Conservation (phyloP, 2,329 filamentous ascomycete genomes). For the Pseudogymnoascus sp. region DNA sequence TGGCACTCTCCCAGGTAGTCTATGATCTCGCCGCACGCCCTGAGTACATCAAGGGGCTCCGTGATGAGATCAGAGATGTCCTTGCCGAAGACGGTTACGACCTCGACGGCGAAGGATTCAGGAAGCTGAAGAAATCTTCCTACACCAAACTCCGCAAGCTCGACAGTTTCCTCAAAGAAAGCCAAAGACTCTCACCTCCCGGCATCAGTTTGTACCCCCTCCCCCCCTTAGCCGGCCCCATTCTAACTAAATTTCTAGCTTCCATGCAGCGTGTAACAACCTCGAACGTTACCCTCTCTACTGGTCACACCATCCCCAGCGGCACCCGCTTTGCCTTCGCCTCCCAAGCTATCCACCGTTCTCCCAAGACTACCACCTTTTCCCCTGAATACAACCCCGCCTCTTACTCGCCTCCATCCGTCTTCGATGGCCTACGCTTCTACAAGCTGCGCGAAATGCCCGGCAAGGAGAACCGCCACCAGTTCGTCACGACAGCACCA, state of each 20-base stretch:
- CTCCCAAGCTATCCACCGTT: constrained; percentile 25
- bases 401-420: constrained; percentile 11
- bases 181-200: constrained; percentile 31
- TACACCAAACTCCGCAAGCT: constrained; percentile 28
- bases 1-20: constrained; percentile 41
- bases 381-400: constrained; percentile 24
- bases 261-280: constrained; percentile 19
- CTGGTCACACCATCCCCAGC: constrained; percentile 29
- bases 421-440: constrained; percentile 24
- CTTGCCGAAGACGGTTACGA: constrained; percentile 38
- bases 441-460: constrained; percentile 18
- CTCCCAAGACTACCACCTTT: constrained; percentile 19
- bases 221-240: not conserved
- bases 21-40: constrained; percentile 45
- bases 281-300: constrained; percentile 27
- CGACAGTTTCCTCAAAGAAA: constrained; percentile 38
- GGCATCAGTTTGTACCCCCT: constrained; percentile 22
- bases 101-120: constrained; percentile 40
- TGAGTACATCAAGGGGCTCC: constrained; percentile 32
- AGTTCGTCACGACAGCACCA: constrained; percentile 31
- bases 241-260: constrained; percentile 12
- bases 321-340: constrained; percentile 27
- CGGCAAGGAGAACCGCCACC: constrained; percentile 27
- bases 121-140: constrained; percentile 27
- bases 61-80: constrained; percentile 24